These are phyloP conservation scores for Coccomyxa sp. DNA, from an alignment of 139 green algal species.

Conservation along the genomic window DNA sequence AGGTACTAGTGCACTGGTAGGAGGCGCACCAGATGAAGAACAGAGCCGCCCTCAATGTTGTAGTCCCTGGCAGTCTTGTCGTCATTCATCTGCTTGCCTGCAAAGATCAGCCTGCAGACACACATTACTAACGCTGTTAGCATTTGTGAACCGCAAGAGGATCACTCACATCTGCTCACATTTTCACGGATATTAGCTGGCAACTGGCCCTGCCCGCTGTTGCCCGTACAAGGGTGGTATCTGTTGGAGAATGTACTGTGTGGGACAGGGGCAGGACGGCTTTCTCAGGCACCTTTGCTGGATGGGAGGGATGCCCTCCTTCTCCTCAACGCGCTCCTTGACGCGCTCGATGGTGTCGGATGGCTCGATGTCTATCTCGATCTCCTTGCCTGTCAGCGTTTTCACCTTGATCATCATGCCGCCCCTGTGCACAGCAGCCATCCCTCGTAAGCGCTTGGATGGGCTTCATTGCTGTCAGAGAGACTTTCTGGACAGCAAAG, in stretches of 20 bases:
- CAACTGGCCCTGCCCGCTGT: too few relatives aligned
- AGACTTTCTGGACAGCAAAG: too few relatives aligned
- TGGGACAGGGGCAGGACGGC: too few relatives aligned
- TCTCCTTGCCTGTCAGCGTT: slow-evolving; percentile 99
- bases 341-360: slow-evolving; percentile 96
- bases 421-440: too few relatives aligned
- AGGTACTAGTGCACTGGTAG: too few relatives aligned
- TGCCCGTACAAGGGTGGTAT: too few relatives aligned
- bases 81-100: slow-evolving; percentile 99
- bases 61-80: slow-evolving; percentile 98
- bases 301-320: slow-evolving; percentile 98
- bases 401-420: slow-evolving; percentile 93
- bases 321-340: slow-evolving; percentile 99
- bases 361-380: slow-evolving; percentile 99
- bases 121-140: too few relatives aligned
- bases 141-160: neutral
- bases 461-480: too few relatives aligned
- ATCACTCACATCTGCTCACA: too few relatives aligned
- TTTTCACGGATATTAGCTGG: too few relatives aligned
- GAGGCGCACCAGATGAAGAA: slow-evolving; percentile 90
- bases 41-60: slow-evolving; percentile 97
- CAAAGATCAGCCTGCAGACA: slow-evolving; percentile 81
- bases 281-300: slow-evolving; percentile 91
- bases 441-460: too few relatives aligned
- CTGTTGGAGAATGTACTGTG: too few relatives aligned